Conservation (phyloP, 2,329 filamentous ascomycete genomes). For the Paecilomyces sp. region DNA sequence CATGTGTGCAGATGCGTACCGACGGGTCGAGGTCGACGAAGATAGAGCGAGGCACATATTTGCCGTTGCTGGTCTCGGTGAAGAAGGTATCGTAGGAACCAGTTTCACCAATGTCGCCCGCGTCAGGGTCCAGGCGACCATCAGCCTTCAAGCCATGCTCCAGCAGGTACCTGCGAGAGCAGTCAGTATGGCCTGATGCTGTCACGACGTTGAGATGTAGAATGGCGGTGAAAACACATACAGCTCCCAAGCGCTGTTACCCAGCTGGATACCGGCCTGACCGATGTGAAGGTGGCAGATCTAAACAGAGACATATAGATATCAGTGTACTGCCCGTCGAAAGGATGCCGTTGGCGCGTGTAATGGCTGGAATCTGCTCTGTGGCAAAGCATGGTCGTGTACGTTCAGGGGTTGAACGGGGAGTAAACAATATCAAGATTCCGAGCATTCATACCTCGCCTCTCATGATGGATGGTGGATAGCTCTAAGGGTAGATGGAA, state of each 20-base stretch:
- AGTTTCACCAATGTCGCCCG: conserved; percentile 44
- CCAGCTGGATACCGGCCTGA: conserved; percentile 61
- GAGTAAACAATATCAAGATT: conserved; percentile 12
- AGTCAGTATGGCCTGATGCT: conserved; percentile 4
- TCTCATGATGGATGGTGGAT: conserved; percentile 22
- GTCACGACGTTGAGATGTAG: conserved; percentile 1
- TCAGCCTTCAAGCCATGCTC: conserved; percentile 59
- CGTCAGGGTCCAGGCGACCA: conserved; percentile 51
- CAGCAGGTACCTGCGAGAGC: conserved; percentile 51
- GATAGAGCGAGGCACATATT: conserved; percentile 63
- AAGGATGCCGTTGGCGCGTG: background rate
- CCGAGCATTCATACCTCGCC: conserved; percentile 24
- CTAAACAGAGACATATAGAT: conserved; percentile 25
- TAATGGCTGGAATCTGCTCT: background rate
- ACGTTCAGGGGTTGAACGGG: conserved; percentile 10
- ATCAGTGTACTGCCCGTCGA: background rate
- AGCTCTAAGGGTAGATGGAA: conserved; percentile 1
- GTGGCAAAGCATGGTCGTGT: background rate
- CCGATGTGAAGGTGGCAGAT: conserved; percentile 62
- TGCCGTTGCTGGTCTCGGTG: conserved; percentile 56
- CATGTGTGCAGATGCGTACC: conserved; percentile 28
- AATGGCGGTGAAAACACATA: conserved; percentile 38
- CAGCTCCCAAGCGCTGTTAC: conserved; percentile 64
- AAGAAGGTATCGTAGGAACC: conserved; percentile 62
- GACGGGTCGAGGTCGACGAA: conserved; percentile 62